Percentiles rank a stretch among this genome's conserved stretches.
Conservation (phyloP, 331 rosid species). For the Cydonia oblonga region DNA sequence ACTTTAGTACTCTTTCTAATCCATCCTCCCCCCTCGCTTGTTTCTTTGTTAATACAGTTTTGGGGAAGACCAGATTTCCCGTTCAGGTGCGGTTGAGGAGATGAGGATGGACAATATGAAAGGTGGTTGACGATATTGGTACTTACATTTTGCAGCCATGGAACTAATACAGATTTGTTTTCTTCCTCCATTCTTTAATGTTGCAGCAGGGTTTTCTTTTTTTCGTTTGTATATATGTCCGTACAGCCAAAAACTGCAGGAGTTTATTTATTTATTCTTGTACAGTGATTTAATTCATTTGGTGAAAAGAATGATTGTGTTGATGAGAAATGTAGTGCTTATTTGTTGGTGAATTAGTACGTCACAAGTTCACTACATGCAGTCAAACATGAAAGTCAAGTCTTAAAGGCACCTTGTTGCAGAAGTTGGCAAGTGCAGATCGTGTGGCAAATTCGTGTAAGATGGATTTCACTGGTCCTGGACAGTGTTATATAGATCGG, state of each 20-base stretch:
- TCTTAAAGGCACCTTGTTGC: background rate
- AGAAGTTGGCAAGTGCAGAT: background rate
- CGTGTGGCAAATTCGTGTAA: background rate
- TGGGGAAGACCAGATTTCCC: slow-evolving; percentile 5
- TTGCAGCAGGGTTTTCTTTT: background rate
- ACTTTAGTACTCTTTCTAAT: background rate
- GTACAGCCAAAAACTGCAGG: background rate
- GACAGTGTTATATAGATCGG: background rate
- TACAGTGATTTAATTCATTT: background rate
- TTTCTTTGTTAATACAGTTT: slow-evolving; percentile 4
- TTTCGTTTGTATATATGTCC: background rate
- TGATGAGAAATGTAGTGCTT: background rate
- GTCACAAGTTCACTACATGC: background rate
- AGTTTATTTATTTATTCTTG: background rate
- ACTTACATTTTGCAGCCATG: background rate
- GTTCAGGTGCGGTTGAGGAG: background rate
- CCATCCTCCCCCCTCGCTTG: background rate
- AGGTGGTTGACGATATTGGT: background rate
- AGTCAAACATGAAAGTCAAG: background rate
- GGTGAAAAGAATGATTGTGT: background rate
- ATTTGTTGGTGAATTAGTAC: background rate
- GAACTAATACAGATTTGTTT: background rate
- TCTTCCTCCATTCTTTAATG: background rate
- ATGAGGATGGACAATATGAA: background rate
- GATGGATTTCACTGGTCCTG: background rate